Base-by-base conservation (phyloP, 2,329 filamentous ascomycete species). In the Fusarium annulatum region DNA sequence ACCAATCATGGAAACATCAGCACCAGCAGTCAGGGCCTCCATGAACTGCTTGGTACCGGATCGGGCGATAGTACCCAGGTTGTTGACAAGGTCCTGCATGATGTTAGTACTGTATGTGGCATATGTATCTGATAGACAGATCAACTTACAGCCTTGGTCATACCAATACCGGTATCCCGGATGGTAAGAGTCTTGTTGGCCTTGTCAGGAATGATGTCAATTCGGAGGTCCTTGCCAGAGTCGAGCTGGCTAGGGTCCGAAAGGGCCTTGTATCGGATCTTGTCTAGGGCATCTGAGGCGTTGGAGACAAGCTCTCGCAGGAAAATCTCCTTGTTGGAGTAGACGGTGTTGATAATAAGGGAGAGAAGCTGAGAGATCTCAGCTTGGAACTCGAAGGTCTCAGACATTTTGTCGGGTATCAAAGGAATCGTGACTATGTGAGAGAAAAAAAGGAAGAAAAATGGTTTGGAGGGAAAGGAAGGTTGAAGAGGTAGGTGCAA, bases 321-420 rank as follows among this genome's bases (percentile, higher is more conserved):
- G 92, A 99, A 99, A 85, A 99, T 98, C 88, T 98, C 96, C 91
- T 99, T 99, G 93, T 99, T 99, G 80, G 95, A 98, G 91, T 98
- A 99, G 89, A 99, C 96, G 78, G 96, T 98, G 94, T 99, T 99
- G 91, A 99, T 99, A 88, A 99, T 99, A 85, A 99, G 94, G 80
- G 93, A 95, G 84, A 99, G 93, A 78, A 99, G 94, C 94, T 99
- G 96, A 93, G 96, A 98, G 85, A 99, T 99, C 94, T 99, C 96
- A 93, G 96, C 96, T 93, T 99, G 96, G 90, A 98, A 99, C 93
- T 98, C 96, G 89, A 99, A 99, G 80, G 95, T 98, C 90, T 98
- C 95, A 86, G 94, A 87, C 94, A 97, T 97, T 85, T 84, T 93
- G 86, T 82, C 82, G 85, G 83, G 79, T 84, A 83, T 83, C 80